phyloP scores from a whole-genome alignment of 495 filamentous ascomycete species.

The Parathielavia appendiculata region DNA sequence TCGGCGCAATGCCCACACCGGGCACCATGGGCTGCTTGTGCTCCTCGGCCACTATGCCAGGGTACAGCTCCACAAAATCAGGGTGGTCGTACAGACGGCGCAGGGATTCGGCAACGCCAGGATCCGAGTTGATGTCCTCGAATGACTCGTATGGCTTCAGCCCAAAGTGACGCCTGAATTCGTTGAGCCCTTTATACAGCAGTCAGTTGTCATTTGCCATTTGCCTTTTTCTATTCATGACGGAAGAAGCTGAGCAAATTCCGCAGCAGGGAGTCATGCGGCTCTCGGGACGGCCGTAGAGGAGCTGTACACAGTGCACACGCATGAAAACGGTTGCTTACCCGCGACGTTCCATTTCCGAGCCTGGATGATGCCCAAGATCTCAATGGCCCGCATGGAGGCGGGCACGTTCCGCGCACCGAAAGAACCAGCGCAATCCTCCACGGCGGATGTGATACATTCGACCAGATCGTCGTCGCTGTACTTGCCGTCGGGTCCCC shows the following conservation, averaged over 20 bases:
- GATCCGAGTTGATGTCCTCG: constrained; percentile 78
- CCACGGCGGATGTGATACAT: constrained; percentile 60
- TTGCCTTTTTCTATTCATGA: no score
- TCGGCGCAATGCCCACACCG: constrained; percentile 74
- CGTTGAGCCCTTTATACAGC: constrained; percentile 59
- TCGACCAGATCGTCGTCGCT: constrained; percentile 64
- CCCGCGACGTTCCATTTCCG: constrained; percentile 71
- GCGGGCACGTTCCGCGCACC: constrained; percentile 72
- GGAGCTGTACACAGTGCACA: no score
- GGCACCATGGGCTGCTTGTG: constrained; percentile 67
- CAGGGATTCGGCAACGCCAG: constrained; percentile 64
- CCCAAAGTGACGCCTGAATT: constrained; percentile 78
- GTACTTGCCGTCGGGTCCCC: constrained; percentile 55
- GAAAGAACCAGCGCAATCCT: constrained; percentile 57
- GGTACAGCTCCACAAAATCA: constrained; percentile 68
- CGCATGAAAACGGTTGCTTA: no score
- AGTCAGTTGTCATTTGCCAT: no score
- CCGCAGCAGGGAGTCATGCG: no score
- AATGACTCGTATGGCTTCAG: constrained; percentile 71
- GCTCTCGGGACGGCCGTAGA: no score
- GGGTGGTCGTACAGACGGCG: constrained; percentile 72
- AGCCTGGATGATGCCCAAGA: constrained; percentile 80
- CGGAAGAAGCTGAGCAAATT: no score
- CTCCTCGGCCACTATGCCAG: constrained; percentile 76
- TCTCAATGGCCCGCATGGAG: constrained; percentile 69